These are phyloP conservation scores for Sporormia fimetaria DNA, from an alignment of 495 filamentous ascomycete genomes.

Conservation along the genomic window DNA sequence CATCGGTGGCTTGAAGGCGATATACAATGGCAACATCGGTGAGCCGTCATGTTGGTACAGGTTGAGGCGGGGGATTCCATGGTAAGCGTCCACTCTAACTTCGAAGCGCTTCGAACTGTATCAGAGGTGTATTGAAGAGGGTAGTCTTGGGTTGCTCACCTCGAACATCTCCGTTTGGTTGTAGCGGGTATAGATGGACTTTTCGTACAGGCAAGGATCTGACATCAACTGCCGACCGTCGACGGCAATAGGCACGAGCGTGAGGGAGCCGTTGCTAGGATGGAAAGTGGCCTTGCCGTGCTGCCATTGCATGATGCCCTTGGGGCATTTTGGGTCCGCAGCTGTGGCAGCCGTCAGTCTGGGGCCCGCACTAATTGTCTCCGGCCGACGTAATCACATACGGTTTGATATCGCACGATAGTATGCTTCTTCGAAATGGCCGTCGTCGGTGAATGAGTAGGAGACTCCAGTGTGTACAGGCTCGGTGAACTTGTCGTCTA, in stretches of 20 bases:
- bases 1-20: slow-evolving; percentile 54
- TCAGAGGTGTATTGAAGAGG: background rate
- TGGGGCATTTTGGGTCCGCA: slow-evolving; percentile 50
- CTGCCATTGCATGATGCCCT: slow-evolving; percentile 67
- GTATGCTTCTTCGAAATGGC: slow-evolving; percentile 61
- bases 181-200: slow-evolving; percentile 53
- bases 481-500: slow-evolving; percentile 57
- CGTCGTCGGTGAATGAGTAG: slow-evolving; percentile 65
- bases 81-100: slow-evolving; percentile 51
- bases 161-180: slow-evolving; percentile 56
- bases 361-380: background rate
- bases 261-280: slow-evolving; percentile 46
- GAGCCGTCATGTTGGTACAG: slow-evolving; percentile 54
- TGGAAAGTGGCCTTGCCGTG: slow-evolving; percentile 52
- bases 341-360: slow-evolving; percentile 36
- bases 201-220: slow-evolving; percentile 47
- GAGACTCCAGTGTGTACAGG: slow-evolving; percentile 65
- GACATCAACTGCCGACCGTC: slow-evolving; percentile 66
- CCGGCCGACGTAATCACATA: slow-evolving; percentile 35
- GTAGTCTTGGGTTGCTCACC: slow-evolving; percentile 34
- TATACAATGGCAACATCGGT: slow-evolving; percentile 63
- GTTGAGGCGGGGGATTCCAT: slow-evolving; percentile 52
- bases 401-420: slow-evolving; percentile 66
- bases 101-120: slow-evolving; percentile 43
- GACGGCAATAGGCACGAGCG: slow-evolving; percentile 50